Evolutionary conservation across 2,329 filamentous ascomycete species (phyloP), one percentile per base, ranked within the genome.

Genomic region (Endoconidiophora polonica): DNA sequence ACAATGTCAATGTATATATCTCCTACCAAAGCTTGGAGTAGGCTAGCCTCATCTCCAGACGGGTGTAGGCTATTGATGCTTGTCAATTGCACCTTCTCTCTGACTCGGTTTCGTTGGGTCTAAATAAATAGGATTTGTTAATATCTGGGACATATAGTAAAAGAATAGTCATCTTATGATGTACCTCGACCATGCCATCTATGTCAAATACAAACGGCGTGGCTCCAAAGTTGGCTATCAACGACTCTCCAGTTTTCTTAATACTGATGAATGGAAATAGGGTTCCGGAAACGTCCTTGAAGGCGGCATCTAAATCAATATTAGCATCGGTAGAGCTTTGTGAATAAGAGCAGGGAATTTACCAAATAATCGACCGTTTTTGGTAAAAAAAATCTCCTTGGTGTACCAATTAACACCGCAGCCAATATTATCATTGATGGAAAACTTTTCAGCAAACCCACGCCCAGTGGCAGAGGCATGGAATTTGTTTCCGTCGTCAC

Each of bases 161-260:
- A 44, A 16, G 16, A 29, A 9, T 10, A 9, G 29, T 5, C n/a
- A 23, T 29, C 4, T 5, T 9, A n/a, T 12, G 18, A 58, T 74
- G 59, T 72, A 84, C 84, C 69, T 74, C 74, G 68, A 94, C 81
- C 72, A 91, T 76, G 53, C 76, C 75, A 63, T 95, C 86, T 57
- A 98, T 96, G 62, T 95, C 85, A 65, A 83, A 98, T 42, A 86
- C 73, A 26, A 52, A 52, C 5, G 22, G 40, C 7, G 37, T 6
- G 22, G 44, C 52, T 44, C 79, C 79, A 65, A 83, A 83, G 59
- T 83, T 83, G 56, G 70, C 74, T 53, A 69, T 65, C 52, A 83
- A 61, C 56, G 76, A 70, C 58, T 83, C 79, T 42, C 76, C 75
- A 1, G 70, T 63, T 59, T 74, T 79, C 60, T 81, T 82, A 48